phyloP scores from a whole-genome alignment of 2,329 filamentous ascomycete species.

The Herpotrichia juniperi region DNA sequence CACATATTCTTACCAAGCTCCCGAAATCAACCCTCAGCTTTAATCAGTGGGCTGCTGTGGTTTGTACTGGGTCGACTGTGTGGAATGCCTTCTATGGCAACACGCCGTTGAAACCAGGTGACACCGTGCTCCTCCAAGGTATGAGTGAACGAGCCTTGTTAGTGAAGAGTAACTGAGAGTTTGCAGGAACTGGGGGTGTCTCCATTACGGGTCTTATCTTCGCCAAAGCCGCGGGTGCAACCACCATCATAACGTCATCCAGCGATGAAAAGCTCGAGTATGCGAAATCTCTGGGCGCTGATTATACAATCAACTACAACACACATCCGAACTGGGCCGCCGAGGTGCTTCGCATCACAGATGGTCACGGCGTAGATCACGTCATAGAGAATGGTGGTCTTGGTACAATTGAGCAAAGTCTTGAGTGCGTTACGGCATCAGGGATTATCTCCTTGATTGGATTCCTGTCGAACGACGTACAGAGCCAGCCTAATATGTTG shows the following conservation, averaged over 20 bases:
- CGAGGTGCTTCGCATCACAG: constrained; percentile 53
- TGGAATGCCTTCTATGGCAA: constrained; percentile 24
- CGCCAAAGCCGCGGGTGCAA: constrained; percentile 54
- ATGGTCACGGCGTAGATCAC: constrained; percentile 52
- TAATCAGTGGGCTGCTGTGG: neutral
- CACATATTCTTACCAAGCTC: constrained; percentile 13
- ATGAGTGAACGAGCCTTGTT: neutral
- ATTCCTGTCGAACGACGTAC: constrained; percentile 35
- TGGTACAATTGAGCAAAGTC: constrained; percentile 46
- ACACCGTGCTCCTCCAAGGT: constrained; percentile 22
- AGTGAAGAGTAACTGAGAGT: neutral
- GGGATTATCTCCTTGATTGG: constrained; percentile 56
- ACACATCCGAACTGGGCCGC: constrained; percentile 53
- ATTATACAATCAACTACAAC: constrained; percentile 58
- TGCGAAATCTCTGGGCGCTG: constrained; percentile 48
- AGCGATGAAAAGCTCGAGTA: constrained; percentile 55
- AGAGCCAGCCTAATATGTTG: constrained; percentile 42
- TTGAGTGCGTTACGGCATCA: constrained; percentile 52
- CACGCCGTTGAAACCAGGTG: constrained; percentile 11
- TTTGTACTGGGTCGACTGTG: constrained; percentile 21
- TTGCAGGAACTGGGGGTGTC: constrained; percentile 47
- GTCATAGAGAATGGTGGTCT: constrained; percentile 52
- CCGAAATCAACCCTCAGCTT: neutral
- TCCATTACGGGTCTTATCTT: constrained; percentile 38
- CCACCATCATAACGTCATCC: constrained; percentile 58